Conservation (phyloP, 176 grass and related monocot species). For the Tillandsia fasciculata region DNA sequence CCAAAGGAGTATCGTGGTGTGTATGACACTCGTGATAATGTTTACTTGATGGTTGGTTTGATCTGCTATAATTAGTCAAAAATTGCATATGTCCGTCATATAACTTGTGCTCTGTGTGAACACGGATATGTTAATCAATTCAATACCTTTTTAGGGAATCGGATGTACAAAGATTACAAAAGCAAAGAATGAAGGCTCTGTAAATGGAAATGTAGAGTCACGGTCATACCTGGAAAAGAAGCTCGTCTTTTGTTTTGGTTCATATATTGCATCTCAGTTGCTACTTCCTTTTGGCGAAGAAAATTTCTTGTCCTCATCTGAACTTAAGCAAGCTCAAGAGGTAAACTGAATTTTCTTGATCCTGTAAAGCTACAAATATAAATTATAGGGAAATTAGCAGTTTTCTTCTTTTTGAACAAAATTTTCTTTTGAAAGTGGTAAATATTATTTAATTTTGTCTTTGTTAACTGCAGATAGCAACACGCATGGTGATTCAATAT, state of each 20-base stretch:
- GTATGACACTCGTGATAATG: too few relatives aligned
- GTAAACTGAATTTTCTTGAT: constrained; percentile 2
- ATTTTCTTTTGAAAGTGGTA: background rate
- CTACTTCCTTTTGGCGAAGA: constrained; percentile 32
- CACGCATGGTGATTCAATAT: constrained; percentile 33
- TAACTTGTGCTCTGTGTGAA: too few relatives aligned
- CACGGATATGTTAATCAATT: background rate
- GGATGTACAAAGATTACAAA: constrained; percentile 30
- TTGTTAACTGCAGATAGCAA: constrained; percentile 24
- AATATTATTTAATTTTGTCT: background rate
- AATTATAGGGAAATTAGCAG: background rate
- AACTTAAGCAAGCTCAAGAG: constrained; percentile 34
- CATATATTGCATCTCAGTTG: constrained; percentile 28
- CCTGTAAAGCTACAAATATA: background rate
- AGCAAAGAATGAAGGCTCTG: constrained; percentile 22
- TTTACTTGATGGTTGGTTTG: too few relatives aligned
- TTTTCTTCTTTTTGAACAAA: background rate
- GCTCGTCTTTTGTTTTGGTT: constrained; percentile 34
- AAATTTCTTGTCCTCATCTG: constrained; percentile 29
- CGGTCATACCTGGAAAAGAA: constrained; percentile 36
- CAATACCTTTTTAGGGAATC: constrained; percentile 13
- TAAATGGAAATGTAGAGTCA: constrained; percentile 28
- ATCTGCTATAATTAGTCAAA: too few relatives aligned
- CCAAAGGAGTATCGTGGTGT: too few relatives aligned
- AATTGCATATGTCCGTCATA: background rate